Conservation (phyloP, 2,329 filamentous ascomycete species). For the Aureobasidium lini region DNA sequence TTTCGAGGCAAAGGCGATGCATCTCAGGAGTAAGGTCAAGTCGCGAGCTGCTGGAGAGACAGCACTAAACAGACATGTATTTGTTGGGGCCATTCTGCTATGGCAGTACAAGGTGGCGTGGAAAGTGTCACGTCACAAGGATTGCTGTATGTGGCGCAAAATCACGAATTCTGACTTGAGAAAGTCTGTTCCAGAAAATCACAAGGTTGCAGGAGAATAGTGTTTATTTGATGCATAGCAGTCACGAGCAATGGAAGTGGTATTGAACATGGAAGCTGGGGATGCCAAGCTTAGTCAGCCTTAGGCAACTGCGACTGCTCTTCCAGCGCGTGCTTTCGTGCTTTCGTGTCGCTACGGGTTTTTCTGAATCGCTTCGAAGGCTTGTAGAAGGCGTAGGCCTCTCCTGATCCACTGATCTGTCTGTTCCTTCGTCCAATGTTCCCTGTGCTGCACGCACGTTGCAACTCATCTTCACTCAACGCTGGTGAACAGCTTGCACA, state of each 20-base stretch:
- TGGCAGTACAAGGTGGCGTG: neutral
- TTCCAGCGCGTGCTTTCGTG: neutral
- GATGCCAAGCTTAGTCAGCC: conserved; percentile 10
- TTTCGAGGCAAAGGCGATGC: conserved; percentile 54
- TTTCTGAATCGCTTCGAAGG: neutral
- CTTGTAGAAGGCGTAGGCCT: no score
- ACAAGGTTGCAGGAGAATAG: neutral
- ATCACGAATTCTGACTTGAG: no score
- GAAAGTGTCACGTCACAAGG: no score
- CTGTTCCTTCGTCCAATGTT: neutral
- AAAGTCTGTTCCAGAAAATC: no score
- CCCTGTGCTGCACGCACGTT: neutral
- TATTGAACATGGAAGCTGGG: neutral
- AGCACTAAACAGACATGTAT: conserved; percentile 58
- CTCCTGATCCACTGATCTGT: no score
- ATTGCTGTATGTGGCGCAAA: no score
- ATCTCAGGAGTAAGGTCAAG: conserved; percentile 58
- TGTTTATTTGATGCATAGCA: neutral
- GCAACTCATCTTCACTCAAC: no score
- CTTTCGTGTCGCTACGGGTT: neutral
- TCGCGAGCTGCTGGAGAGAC: conserved; percentile 72
- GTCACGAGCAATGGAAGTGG: neutral
- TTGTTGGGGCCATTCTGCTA: conserved; percentile 6
- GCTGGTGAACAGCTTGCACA: neutral
- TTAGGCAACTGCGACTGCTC: neutral